Evolutionary conservation across 495 filamentous ascomycete genomes (phyloP), one percentile per base, ranked within the genome.

Genomic region (Hypoxylon lenormandii): DNA sequence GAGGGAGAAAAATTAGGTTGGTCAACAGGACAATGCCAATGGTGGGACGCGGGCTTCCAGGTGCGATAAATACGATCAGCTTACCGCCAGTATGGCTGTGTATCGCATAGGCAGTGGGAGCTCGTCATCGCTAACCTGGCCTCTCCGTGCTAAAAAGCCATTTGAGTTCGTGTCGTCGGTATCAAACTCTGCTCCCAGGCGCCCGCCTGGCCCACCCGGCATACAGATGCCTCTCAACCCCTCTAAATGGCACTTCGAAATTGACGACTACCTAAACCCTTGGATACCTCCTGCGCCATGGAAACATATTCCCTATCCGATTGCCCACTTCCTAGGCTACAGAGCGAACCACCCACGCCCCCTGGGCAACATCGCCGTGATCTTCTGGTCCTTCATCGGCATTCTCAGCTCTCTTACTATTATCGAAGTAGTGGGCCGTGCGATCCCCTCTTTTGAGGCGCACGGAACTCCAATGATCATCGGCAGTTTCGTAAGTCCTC

Each of bases 191-290:
- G 13, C 23, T 36, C 11, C 33, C 33, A 22, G n/a, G 3, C 28
- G 16, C 22, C 33, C 16, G 19, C 26, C 47, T 28, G 47, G 30
- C 13, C 38, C 21, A n/a, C 13, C 21, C 13, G 53, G 42, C 19
- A 63, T 46, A 22, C 40, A 46, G 57, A 71, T 71, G 68, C 57
- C 62, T 48, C 30, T 56, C 46, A 46, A 66, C n/a, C 62, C 58
- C 47, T 57, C 62, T 11, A 49, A 72, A 52, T 80, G 79, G 76
- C 72, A 91, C 71, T 82, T 92, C 75, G 86, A 91, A 72, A 84
- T 93, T 46, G 91, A 93, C 78, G 74, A 72, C 8, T 84, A 85
- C 68, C 64, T 93, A 11, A 90, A 91, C 72, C 87, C 81, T 0
- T 77, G 87, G 60, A 53, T 92, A 38, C 88, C 88, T 1, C 65